Evolutionary conservation across 116 monocot genomes (phyloP).

Genomic region (Iris pallida): DNA sequence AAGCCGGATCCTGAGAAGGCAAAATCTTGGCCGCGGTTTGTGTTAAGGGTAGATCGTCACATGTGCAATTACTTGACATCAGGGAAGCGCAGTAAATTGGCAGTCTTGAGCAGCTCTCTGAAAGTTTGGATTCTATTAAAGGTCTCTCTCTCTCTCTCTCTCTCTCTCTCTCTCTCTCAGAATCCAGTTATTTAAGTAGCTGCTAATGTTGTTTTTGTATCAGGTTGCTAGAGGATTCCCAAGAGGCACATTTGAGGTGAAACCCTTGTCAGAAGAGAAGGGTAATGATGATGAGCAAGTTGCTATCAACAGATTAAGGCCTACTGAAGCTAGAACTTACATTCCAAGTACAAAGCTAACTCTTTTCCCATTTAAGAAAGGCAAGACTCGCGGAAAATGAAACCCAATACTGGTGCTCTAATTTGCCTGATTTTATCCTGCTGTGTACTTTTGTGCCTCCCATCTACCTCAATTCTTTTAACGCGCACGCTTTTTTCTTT

Average conservation of each 20-base stretch:
- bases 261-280: constrained; percentile 56
- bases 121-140: constrained; percentile 94
- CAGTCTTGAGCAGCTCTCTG: constrained; percentile 76
- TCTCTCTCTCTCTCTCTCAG: background rate
- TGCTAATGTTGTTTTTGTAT: background rate
- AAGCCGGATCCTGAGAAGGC: constrained; percentile 62
- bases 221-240: constrained; percentile 78
- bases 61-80: constrained; percentile 92
- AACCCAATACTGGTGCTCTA: background rate
- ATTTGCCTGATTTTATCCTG: background rate
- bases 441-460: background rate
- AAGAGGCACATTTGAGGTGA: constrained; percentile 71
- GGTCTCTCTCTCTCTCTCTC: constrained; percentile 29
- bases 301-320: constrained; percentile 47
- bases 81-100: constrained; percentile 81
- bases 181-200: background rate
- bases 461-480: no score
- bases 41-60: constrained; percentile 70
- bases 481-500: no score
- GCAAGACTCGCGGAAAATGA: constrained; percentile 61
- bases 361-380: constrained; percentile 78
- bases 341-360: constrained; percentile 61
- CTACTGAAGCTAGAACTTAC: constrained; percentile 40
- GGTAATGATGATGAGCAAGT: constrained; percentile 37
- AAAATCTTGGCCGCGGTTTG: constrained; percentile 88